Conservation (phyloP, 2,329 filamentous ascomycete species). For the Shiraia bambusicola region DNA sequence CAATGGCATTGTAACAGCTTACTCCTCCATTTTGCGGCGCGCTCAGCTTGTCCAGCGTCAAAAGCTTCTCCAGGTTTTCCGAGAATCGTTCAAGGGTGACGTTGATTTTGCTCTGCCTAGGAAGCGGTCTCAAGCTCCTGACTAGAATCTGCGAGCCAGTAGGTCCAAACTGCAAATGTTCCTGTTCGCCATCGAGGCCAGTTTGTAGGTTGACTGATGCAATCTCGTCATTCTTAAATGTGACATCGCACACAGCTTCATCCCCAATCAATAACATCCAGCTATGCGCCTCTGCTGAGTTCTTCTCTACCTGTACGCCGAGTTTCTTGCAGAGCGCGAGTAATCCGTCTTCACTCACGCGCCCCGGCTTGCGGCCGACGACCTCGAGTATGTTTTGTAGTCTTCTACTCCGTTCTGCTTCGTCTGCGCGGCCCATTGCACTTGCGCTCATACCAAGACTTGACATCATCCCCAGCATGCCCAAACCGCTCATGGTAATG, state of each 20-base stretch:
- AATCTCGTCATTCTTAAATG: conserved; percentile 42
- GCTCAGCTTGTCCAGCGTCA: conserved; percentile 71
- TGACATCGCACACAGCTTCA: conserved; percentile 36
- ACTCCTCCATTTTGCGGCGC: conserved; percentile 58
- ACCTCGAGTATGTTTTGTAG: conserved; percentile 65
- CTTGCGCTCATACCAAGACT: conserved; percentile 41
- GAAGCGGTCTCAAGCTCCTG: conserved; percentile 62
- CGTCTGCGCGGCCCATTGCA: conserved; percentile 49
- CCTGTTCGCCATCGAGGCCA: conserved; percentile 61
- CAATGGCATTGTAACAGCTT: conserved; percentile 76
- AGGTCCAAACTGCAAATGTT: conserved; percentile 46
- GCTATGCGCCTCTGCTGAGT: conserved; percentile 26
- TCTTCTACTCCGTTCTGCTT: conserved; percentile 54
- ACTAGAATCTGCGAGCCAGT: conserved; percentile 67
- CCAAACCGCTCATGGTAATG: conserved; percentile 45
- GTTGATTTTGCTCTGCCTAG: conserved; percentile 65
- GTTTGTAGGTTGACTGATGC: conserved; percentile 65
- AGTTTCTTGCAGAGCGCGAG: conserved; percentile 67
- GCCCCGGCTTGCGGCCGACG: conserved; percentile 67
- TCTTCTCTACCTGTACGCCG: conserved; percentile 56
- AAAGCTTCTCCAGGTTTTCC: conserved; percentile 68
- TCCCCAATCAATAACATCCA: conserved; percentile 41
- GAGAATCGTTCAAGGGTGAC: conserved; percentile 72
- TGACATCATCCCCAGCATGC: conserved; percentile 47
- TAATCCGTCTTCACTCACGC: conserved; percentile 74